Percentiles rank a stretch among this genome's conserved stretches.
These are phyloP conservation scores for Torrubiellomyces zombiae DNA, from an alignment of 2,329 filamentous ascomycete species.

Conservation along the genomic window DNA sequence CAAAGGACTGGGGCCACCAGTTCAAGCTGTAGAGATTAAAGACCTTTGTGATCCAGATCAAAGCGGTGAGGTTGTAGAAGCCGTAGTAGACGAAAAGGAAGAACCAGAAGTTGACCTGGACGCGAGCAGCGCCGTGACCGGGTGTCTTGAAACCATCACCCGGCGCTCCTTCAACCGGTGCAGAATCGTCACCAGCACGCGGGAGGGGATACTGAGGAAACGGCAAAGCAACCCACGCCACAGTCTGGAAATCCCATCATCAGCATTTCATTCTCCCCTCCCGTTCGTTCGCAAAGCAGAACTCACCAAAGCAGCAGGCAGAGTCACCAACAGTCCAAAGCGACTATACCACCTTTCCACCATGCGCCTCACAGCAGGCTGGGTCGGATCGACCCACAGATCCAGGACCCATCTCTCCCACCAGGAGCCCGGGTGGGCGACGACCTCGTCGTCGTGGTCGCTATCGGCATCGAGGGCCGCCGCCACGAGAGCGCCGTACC, in stretches of 20 bases:
- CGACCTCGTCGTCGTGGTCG: constrained; percentile 13
- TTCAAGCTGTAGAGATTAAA: constrained; percentile 57
- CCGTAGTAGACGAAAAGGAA: constrained; percentile 55
- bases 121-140: constrained; percentile 45
- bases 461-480: constrained; percentile 20
- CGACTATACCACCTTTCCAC: constrained; percentile 48
- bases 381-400: constrained; percentile 44
- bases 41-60: constrained; percentile 56
- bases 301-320: constrained; percentile 43
- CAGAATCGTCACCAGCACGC: constrained; percentile 21
- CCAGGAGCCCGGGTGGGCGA: constrained; percentile 16
- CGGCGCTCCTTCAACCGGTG: constrained; percentile 8
- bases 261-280: too few species aligned
- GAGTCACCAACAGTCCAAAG: constrained; percentile 41
- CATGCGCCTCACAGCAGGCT: constrained; percentile 38
- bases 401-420: constrained; percentile 26
- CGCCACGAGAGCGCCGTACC: constrained; percentile 36
- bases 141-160: constrained; percentile 23
- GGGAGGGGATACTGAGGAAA: constrained; percentile 45
- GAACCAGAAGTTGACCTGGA: constrained; percentile 56
- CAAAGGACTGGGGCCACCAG: constrained; percentile 51
- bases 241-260: constrained; percentile 24
- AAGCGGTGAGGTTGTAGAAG: constrained; percentile 48
- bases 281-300: too few species aligned
- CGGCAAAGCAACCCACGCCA: constrained; percentile 48